Percentiles rank a stretch among this genome's conserved stretches.
Conservation (phyloP, 2,329 filamentous ascomycete genomes). For the Didymella segeticola region DNA sequence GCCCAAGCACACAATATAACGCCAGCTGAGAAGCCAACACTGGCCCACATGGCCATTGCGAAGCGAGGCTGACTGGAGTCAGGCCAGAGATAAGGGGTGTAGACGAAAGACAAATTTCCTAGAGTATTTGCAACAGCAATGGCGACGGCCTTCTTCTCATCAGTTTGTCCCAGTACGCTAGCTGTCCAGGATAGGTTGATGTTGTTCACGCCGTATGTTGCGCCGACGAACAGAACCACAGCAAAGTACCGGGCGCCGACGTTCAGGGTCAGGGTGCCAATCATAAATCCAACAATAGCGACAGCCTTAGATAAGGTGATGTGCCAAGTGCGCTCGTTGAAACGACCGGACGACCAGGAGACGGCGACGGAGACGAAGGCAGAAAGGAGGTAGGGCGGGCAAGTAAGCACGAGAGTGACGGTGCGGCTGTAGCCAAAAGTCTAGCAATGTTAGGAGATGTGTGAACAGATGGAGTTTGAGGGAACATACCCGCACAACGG, state of each 20-base stretch:
- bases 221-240: constrained; percentile 41
- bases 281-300: constrained; percentile 40
- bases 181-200: constrained; percentile 50
- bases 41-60: constrained; percentile 22
- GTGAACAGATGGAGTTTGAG: no score
- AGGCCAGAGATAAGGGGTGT: constrained; percentile 27
- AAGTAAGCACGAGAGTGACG: constrained; percentile 36
- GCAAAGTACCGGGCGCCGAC: constrained; percentile 40
- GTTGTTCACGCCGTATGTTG: constrained; percentile 41
- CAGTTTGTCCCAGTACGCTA: constrained; percentile 47
- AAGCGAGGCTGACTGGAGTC: constrained; percentile 18
- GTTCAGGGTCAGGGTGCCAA: constrained; percentile 35
- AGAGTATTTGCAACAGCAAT: constrained; percentile 51
- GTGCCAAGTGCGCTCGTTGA: constrained; percentile 43
- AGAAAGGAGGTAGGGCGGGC: constrained; percentile 43
- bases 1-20: constrained; percentile 23
- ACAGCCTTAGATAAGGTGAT: constrained; percentile 35
- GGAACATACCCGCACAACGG: constrained; percentile 10
- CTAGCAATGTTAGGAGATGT: not conserved
- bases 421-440: constrained; percentile 40
- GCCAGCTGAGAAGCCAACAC: constrained; percentile 20
- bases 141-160: constrained; percentile 51
- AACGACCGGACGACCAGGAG: constrained; percentile 33
- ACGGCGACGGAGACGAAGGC: constrained; percentile 31
- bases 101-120: constrained; percentile 48